These are phyloP conservation scores for Pterocarpus santalinus DNA, from an alignment of 306 rosid species.

Conservation along the genomic window DNA sequence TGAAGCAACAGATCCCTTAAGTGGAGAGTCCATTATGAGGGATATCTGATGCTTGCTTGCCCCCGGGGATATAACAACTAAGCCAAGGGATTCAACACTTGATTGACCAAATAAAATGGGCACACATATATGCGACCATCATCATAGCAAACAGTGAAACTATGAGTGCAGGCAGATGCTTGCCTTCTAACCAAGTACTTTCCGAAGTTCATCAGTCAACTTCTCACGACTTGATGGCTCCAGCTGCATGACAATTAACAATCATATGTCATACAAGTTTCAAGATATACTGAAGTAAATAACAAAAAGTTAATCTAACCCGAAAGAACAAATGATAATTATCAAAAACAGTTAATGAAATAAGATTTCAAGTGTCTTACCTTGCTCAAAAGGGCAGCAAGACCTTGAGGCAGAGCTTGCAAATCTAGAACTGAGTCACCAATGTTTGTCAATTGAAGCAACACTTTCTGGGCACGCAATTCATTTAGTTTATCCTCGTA, in stretches of 20 bases:
- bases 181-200: conserved; percentile 65
- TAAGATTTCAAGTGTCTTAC: conserved; percentile 52
- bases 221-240: conserved; percentile 69
- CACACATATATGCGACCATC: neutral
- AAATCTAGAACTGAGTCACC: conserved; percentile 77
- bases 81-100: conserved; percentile 36
- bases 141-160: conserved; percentile 23
- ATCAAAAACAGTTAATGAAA: conserved; percentile 3
- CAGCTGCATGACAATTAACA: conserved; percentile 65
- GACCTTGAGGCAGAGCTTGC: conserved; percentile 94
- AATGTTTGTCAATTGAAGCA: conserved; percentile 76
- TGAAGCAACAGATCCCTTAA: conserved; percentile 24
- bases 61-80: conserved; percentile 21
- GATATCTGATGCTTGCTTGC: conserved; percentile 18
- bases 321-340: neutral
- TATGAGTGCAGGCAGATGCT: neutral
- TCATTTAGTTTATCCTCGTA: conserved; percentile 85
- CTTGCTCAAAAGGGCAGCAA: conserved; percentile 92
- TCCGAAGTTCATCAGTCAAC: conserved; percentile 77
- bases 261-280: conserved; percentile 39
- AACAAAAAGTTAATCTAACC: conserved; percentile 26
- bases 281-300: conserved; percentile 21
- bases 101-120: conserved; percentile 13
- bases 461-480: conserved; percentile 81
- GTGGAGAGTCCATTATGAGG: conserved; percentile 15